Percentiles rank a stretch among this genome's conserved stretches.
Evolutionary conservation across 2,329 filamentous ascomycete species (phyloP).

Genomic region (Cladosporium sphaerospermum): DNA sequence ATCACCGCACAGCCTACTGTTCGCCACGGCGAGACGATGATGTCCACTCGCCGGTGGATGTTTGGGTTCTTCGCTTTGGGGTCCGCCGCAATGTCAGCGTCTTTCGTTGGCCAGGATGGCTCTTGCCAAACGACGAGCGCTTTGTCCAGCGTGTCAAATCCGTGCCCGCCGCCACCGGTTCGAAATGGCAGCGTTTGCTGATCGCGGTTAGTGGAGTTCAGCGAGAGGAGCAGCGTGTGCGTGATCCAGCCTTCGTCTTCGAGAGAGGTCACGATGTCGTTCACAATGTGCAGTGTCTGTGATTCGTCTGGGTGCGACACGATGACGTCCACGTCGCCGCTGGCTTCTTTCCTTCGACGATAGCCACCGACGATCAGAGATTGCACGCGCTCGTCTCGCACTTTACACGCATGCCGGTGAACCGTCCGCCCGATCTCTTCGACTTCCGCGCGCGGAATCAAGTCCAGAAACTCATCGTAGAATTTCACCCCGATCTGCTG

Average conservation of each 20-base stretch:
- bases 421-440: constrained; percentile 61
- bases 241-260: constrained; percentile 68
- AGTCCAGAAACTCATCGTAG: constrained; percentile 73
- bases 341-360: constrained; percentile 65
- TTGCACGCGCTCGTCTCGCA: constrained; percentile 51
- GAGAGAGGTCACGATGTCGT: constrained; percentile 63
- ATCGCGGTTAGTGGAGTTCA: constrained; percentile 63
- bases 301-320: constrained; percentile 69
- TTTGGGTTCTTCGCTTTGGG: constrained; percentile 57
- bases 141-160: constrained; percentile 87
- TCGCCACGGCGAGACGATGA: constrained; percentile 83
- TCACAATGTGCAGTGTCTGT: constrained; percentile 64
- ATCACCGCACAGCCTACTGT: constrained; percentile 82
- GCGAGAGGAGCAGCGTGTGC: constrained; percentile 68
- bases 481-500: constrained; percentile 94
- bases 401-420: constrained; percentile 57
- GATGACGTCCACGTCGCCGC: constrained; percentile 81
- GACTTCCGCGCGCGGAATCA: constrained; percentile 68
- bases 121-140: constrained; percentile 89
- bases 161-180: constrained; percentile 43
- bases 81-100: constrained; percentile 30
- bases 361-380: constrained; percentile 72
- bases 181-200: constrained; percentile 58
- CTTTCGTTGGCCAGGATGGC: constrained; percentile 41
- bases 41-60: constrained; percentile 79